Evolutionary conservation across 139 green algal genomes (phyloP), one percentile per base, ranked within the genome.

Genomic region (Chlorella sp.): DNA sequence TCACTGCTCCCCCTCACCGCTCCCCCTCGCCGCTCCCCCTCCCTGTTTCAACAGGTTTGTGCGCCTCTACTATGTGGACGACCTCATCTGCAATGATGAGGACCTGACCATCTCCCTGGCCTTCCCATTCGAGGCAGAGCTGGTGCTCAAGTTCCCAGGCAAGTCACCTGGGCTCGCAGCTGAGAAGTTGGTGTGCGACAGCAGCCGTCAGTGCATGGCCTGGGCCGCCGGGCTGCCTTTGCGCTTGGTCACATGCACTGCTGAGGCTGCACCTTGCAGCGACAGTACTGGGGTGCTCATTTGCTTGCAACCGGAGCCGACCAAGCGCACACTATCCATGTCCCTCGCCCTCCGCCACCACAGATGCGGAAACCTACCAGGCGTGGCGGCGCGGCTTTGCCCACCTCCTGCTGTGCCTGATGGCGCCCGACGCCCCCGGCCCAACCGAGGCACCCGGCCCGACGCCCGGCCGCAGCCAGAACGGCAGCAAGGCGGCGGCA

Each of bases 11-110:
- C n/a, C n/a, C n/a, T n/a, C 69, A 16, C 2, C 69, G 36, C 69
- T 25, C 16, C 69, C 12, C 69, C 28, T 30, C 32, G 11, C 34
- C n/a, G 36, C 36, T 34, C 36, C 44, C 44, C 47, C 28, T 9
- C 30, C 69, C 17, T 23, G 20, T 76, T 16, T 28, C 18, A 3
- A 55, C 81, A 85, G 81, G 55, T 85, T 80, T 64, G 84, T 84
- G 20, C 67, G 82, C 38, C 74, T 91, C 51, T 91, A 87, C 74
- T 92, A 92, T 72, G 74, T 91, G 0, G 78, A 91, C 60, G 85
- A 86, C 32, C 16, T 88, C 56, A 32, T 41, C 18, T 55, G 55
- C 41, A 21, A 65, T 26, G 57, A 62, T 17, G 39, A 25, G 51
- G 32, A 83, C 1, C 63, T 81, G 34, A 87, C 85, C 36, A 44